Evolutionary conservation across 2,329 filamentous ascomycete genomes (phyloP).

Genomic region (Raffaelea arxii): DNA sequence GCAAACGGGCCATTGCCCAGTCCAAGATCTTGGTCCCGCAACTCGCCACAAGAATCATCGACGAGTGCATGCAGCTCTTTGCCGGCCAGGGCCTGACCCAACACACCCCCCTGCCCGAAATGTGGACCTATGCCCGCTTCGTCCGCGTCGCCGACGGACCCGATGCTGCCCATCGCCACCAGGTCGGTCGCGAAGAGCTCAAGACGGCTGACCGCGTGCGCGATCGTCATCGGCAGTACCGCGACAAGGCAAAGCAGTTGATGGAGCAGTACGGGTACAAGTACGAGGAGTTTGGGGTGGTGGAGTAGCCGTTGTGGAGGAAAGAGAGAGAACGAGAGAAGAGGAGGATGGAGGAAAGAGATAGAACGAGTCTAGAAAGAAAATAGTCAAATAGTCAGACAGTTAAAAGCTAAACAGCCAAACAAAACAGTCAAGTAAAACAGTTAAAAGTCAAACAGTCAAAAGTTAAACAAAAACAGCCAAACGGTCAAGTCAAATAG

Average conservation of each 20-base stretch:
- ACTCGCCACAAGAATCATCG: slow-evolving; percentile 75
- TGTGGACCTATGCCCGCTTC: slow-evolving; percentile 77
- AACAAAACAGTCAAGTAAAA: too few relatives aligned
- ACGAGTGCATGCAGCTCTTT: slow-evolving; percentile 86
- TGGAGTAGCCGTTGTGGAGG: too few relatives aligned
- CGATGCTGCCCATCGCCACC: slow-evolving; percentile 84
- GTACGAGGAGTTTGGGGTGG: slow-evolving; percentile 13
- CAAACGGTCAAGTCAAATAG: too few relatives aligned
- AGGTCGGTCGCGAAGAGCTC: slow-evolving; percentile 74
- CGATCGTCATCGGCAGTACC: slow-evolving; percentile 53
- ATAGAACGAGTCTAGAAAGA: too few relatives aligned
- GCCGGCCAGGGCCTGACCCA: slow-evolving; percentile 85
- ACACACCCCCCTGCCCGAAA: slow-evolving; percentile 87
- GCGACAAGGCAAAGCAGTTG: slow-evolving; percentile 53
- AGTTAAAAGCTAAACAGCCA: too few relatives aligned
- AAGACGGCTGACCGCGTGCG: slow-evolving; percentile 53
- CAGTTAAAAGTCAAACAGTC: too few relatives aligned
- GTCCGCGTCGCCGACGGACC: slow-evolving; percentile 83
- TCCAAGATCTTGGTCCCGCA: slow-evolving; percentile 86
- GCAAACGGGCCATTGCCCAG: slow-evolving; percentile 89
- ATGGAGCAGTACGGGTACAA: slow-evolving; percentile 46
- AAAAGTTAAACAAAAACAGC: too few relatives aligned
- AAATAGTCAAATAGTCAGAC: too few relatives aligned
- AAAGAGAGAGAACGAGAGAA: too few relatives aligned
- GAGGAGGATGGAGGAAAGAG: too few relatives aligned